Percentiles rank a stretch among this genome's conserved stretches.
phyloP scores from a whole-genome alignment of 2,329 filamentous ascomycete species.

The Peltaster fructicola region DNA sequence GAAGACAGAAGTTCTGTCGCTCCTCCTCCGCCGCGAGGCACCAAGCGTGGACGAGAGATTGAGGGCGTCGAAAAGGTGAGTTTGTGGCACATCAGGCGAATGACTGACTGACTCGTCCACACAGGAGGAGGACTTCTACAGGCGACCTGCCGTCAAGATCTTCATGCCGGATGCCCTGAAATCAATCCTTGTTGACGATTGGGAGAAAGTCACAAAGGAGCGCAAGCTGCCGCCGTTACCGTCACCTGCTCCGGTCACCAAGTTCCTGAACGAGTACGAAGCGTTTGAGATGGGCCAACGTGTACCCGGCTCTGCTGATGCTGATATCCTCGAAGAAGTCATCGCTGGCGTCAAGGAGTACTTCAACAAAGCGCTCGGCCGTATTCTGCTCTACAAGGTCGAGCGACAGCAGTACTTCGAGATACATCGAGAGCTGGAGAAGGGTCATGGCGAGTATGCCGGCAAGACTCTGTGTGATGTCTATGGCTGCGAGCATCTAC shows the following conservation, averaged over 20 bases:
- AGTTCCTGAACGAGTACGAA: slow-evolving; percentile 77
- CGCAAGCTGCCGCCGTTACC: slow-evolving; percentile 76
- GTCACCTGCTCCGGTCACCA: slow-evolving; percentile 52
- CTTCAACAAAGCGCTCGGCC: slow-evolving; percentile 77
- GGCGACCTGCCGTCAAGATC: slow-evolving; percentile 70
- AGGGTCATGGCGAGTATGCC: slow-evolving; percentile 43
- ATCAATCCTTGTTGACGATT: slow-evolving; percentile 86
- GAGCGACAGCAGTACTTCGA: slow-evolving; percentile 79
- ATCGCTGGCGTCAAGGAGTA: slow-evolving; percentile 76
- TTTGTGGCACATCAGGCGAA: slow-evolving; percentile 4
- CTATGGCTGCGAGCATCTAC: slow-evolving; percentile 84
- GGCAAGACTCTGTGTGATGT: slow-evolving; percentile 61
- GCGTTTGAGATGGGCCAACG: slow-evolving; percentile 52
- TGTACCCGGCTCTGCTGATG: slow-evolving; percentile 47
- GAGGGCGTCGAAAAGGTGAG: slow-evolving; percentile 58
- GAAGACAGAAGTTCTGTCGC: slow-evolving; percentile 55
- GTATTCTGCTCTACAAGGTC: slow-evolving; percentile 83
- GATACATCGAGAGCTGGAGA: slow-evolving; percentile 48
- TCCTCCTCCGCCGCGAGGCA: slow-evolving; percentile 41
- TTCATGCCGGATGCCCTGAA: slow-evolving; percentile 79
- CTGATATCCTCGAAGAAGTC: slow-evolving; percentile 80
- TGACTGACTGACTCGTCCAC: neutral
- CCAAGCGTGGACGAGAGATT: slow-evolving; percentile 59
- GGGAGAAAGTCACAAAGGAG: slow-evolving; percentile 97
- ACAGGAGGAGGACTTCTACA: slow-evolving; percentile 78